These are phyloP conservation scores for Elongisporangium senticosum DNA, from an alignment of 352 stramenopile species.

Conservation along the genomic window DNA sequence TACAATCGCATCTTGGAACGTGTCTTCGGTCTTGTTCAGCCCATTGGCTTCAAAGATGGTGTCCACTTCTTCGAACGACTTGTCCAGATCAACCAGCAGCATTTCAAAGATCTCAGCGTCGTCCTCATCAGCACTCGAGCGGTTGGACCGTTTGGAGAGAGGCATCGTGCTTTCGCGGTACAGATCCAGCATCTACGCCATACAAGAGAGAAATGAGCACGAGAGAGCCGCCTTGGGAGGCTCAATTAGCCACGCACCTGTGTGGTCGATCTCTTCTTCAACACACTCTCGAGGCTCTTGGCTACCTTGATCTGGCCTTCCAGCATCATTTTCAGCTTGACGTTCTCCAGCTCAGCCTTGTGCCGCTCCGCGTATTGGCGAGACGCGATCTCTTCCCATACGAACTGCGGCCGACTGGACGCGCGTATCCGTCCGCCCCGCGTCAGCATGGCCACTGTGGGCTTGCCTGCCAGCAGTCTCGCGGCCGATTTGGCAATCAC, in stretches of 20 bases:
- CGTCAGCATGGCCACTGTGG: not conserved
- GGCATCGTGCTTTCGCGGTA: not conserved
- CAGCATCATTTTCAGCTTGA: conserved; percentile 21
- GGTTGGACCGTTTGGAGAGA: not conserved
- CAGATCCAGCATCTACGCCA: not conserved
- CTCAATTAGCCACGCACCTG: not conserved
- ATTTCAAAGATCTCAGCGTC: conserved; percentile 20
- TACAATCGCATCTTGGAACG: conserved; percentile 12
- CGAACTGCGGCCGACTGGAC: conserved; percentile 1
- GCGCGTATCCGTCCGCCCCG: not conserved
- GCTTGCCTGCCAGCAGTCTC: not conserved
- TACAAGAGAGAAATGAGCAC: too few species aligned
- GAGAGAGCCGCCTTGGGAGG: too few species aligned
- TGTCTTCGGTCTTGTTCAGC: conserved; percentile 16
- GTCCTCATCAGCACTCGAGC: conserved; percentile 10
- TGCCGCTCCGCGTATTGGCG: conserved; percentile 21
- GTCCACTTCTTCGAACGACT: conserved; percentile 20
- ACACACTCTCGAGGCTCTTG: conserved; percentile 35
- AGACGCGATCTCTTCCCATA: conserved; percentile 27
- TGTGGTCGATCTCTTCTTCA: conserved; percentile 22
- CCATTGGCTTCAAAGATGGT: conserved; percentile 20
- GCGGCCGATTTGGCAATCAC: not conserved
- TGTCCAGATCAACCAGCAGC: conserved; percentile 21
- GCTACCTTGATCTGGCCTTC: conserved; percentile 42
- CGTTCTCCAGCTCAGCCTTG: conserved; percentile 19